Conservation (phyloP, 371 early-diverging fungal species). For the Saksenaea oblongispora region DNA sequence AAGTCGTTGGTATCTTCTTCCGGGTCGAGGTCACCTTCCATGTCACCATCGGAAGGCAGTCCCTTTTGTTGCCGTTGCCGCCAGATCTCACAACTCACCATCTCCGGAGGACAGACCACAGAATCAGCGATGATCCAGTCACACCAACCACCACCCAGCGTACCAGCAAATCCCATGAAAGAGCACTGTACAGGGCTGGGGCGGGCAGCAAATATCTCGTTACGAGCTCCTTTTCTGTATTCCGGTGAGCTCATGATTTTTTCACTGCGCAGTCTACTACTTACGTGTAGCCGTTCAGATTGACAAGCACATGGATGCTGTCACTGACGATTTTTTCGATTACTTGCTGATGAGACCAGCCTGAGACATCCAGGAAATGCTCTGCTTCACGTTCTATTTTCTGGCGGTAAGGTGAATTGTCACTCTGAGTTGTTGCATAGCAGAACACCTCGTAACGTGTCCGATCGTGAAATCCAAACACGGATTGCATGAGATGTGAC, state of each 20-base stretch:
- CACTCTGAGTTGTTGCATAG: constrained; percentile 83
- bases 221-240: constrained; percentile 92
- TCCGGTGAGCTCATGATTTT: neutral
- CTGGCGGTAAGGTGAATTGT: constrained; percentile 76
- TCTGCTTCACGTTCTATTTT: constrained; percentile 84
- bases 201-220: constrained; percentile 92
- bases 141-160: constrained; percentile 88
- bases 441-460: constrained; percentile 70
- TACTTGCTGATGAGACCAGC: constrained; percentile 78
- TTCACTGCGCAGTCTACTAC: neutral
- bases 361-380: constrained; percentile 75
- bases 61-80: constrained; percentile 29
- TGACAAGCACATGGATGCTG: constrained; percentile 85
- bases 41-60: constrained; percentile 36
- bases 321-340: constrained; percentile 75
- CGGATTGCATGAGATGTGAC: constrained; percentile 91
- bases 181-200: constrained; percentile 88
- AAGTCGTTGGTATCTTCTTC: constrained; percentile 65
- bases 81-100: constrained; percentile 75
- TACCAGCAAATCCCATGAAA: constrained; percentile 94
- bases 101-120: constrained; percentile 84
- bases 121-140: constrained; percentile 92
- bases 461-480: constrained; percentile 89
- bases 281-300: constrained; percentile 73
- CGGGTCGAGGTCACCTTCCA: constrained; percentile 78